Conservation (phyloP, 1,284 basidiomycete genomes). For the Albatrellus sp. region DNA sequence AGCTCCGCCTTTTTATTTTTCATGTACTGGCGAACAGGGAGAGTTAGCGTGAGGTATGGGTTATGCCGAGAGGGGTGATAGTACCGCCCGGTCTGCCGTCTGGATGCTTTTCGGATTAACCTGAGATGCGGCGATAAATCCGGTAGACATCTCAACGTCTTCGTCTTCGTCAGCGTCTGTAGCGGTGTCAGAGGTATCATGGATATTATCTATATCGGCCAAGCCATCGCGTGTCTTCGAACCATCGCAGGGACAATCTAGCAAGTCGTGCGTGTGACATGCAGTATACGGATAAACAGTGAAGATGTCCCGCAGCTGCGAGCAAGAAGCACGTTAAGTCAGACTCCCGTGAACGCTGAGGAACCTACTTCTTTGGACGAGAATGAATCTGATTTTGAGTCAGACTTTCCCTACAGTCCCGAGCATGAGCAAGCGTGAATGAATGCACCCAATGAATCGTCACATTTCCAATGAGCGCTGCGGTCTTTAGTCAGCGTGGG, state of each 20-base stretch:
- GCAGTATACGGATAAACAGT: conserved; percentile 68
- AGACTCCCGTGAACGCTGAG: background rate
- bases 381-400: conserved; percentile 75
- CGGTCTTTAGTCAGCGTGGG: conserved; percentile 6
- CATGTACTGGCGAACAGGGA: conserved; percentile 35
- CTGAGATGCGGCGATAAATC: conserved; percentile 68
- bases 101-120: conserved; percentile 34
- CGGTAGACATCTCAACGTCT: conserved; percentile 20
- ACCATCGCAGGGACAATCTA: conserved; percentile 65
- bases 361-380: conserved; percentile 70
- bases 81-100: conserved; percentile 43
- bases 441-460: conserved; percentile 9
- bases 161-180: conserved; percentile 19
- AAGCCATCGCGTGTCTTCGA: too few species aligned
- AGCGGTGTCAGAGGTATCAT: conserved; percentile 15
- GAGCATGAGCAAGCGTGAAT: conserved; percentile 9
- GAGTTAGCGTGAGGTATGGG: background rate
- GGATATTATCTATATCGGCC: conserved; percentile 11
- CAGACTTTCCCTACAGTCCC: conserved; percentile 28
- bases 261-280: conserved; percentile 87
- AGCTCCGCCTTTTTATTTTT: conserved; percentile 69
- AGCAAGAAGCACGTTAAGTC: background rate
- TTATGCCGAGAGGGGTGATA: conserved; percentile 3
- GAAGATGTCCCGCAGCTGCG: conserved; percentile 83
- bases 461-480: conserved; percentile 59